Conservation (phyloP, 176 grass and related monocot species). For the Musa itinerans region DNA sequence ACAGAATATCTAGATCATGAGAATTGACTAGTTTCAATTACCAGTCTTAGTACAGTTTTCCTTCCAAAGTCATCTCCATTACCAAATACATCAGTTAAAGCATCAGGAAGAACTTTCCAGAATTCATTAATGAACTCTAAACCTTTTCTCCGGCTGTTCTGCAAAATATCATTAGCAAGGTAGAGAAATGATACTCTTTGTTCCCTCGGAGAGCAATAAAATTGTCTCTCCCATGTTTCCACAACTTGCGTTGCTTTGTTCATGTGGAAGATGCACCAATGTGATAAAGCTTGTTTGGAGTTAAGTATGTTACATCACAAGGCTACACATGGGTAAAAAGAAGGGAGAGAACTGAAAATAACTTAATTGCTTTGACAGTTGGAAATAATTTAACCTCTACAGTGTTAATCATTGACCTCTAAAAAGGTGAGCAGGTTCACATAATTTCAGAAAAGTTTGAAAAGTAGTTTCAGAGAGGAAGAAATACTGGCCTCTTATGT, state of each 20-base stretch:
- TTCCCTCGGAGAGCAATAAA: slow-evolving; percentile 37
- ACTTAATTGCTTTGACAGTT: no score
- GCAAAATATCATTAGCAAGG: slow-evolving; percentile 94
- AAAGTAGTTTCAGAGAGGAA: not conserved
- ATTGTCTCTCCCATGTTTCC: slow-evolving; percentile 66
- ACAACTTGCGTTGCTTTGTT: slow-evolving; percentile 59
- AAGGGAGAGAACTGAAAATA: no score
- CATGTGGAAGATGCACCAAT: slow-evolving; percentile 81
- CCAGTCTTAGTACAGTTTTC: slow-evolving; percentile 57
- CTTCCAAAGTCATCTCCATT: slow-evolving; percentile 47
- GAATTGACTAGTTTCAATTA: slow-evolving; percentile 18
- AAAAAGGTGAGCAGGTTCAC: no score
- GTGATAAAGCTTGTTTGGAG: slow-evolving; percentile 63
- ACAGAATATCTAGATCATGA: not conserved
- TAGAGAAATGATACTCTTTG: slow-evolving; percentile 68
- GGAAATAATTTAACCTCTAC: no score
- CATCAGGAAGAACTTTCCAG: slow-evolving; percentile 60
- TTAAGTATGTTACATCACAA: slow-evolving; percentile 37
- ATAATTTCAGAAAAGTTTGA: no score
- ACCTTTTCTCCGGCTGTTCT: slow-evolving; percentile 57
- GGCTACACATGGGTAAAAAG: no score
- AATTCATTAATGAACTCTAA: slow-evolving; percentile 73
- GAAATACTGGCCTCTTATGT: not conserved
- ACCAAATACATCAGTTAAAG: slow-evolving; percentile 49
- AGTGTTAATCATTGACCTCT: no score